A percentile compares a stretch with the other conserved stretches of the same genome.
Conservation (phyloP, 1,284 basidiomycete species). For the Apiotrichum brassicae region DNA sequence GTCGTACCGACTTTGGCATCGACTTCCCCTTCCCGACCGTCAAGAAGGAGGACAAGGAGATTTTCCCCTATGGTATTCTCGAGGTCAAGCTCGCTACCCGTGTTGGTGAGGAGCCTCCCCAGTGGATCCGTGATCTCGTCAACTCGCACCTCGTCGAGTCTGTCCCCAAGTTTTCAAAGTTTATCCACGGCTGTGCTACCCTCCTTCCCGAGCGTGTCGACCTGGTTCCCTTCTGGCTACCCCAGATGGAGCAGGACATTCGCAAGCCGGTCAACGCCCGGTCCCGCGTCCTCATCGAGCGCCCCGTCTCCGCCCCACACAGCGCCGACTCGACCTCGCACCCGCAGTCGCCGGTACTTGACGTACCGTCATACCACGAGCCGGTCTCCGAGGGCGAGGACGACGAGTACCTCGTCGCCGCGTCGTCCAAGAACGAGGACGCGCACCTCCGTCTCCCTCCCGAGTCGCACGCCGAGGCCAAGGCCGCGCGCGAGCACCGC, state of each 20-base stretch:
- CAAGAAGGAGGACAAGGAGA: slow-evolving; percentile 71
- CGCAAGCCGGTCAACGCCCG: slow-evolving; percentile 76
- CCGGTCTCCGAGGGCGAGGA: slow-evolving; percentile 78
- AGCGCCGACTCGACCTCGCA: slow-evolving; percentile 46
- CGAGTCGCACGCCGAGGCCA: slow-evolving; percentile 66
- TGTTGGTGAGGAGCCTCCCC: slow-evolving; percentile 88
- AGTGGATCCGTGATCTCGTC: slow-evolving; percentile 94
- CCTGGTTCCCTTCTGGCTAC: slow-evolving; percentile 96
- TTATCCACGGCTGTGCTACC: slow-evolving; percentile 95
- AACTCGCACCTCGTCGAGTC: slow-evolving; percentile 89
- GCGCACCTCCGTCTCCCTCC: slow-evolving; percentile 67
- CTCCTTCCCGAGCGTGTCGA: slow-evolving; percentile 89
- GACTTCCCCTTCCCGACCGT: slow-evolving; percentile 83
- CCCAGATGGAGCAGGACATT: slow-evolving; percentile 82
- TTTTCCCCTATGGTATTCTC: slow-evolving; percentile 87
- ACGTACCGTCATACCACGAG: slow-evolving; percentile 59
- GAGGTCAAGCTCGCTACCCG: slow-evolving; percentile 98
- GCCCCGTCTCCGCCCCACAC: slow-evolving; percentile 52
- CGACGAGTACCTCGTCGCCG: slow-evolving; percentile 62
- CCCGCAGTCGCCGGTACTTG: slow-evolving; percentile 25
- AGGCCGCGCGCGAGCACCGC: slow-evolving; percentile 73
- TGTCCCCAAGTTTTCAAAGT: slow-evolving; percentile 78
- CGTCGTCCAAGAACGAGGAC: slow-evolving; percentile 59
- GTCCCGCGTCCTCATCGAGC: slow-evolving; percentile 60
- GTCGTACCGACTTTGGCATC: slow-evolving; percentile 87